Evolutionary conservation across 495 filamentous ascomycete species (phyloP).

Genomic region (Penicillium subrubescens): DNA sequence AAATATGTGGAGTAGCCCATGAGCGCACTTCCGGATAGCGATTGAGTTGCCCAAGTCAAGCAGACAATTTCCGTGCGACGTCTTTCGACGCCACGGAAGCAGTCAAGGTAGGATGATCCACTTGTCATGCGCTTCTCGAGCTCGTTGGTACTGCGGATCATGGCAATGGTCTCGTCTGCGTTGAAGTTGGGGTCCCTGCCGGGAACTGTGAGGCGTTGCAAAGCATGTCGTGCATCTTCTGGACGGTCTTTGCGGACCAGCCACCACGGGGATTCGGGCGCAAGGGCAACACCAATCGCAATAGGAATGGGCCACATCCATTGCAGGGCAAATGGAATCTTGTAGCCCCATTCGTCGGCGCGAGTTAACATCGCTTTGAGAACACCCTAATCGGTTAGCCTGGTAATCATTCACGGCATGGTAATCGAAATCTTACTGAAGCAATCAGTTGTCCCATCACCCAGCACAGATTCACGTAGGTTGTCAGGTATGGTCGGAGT

Average conservation of each 20-base stretch:
- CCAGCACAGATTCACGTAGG: conserved; percentile 82
- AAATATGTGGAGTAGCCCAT: conserved; percentile 63
- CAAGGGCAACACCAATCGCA: conserved; percentile 65
- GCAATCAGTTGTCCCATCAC: conserved; percentile 70
- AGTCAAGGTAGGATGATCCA: conserved; percentile 66
- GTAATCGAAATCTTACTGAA: conserved; percentile 37
- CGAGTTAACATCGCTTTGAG: conserved; percentile 32
- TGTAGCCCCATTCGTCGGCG: conserved; percentile 62
- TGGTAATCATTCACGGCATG: neutral
- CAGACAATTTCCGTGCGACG: conserved; percentile 75
- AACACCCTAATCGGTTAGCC: conserved; percentile 4
- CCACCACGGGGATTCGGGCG: conserved; percentile 83
- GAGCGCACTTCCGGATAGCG: conserved; percentile 14
- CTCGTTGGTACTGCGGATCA: conserved; percentile 81
- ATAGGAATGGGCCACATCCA: conserved; percentile 82
- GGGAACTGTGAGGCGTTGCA: conserved; percentile 59
- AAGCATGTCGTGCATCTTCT: conserved; percentile 64
- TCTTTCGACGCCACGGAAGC: conserved; percentile 71
- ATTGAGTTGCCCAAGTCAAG: conserved; percentile 49
- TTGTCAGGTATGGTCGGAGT: conserved; percentile 70
- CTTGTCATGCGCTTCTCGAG: conserved; percentile 65
- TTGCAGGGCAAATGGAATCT: conserved; percentile 69
- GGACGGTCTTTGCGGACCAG: conserved; percentile 67
- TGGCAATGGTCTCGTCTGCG: conserved; percentile 70
- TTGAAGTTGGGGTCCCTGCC: conserved; percentile 60